Conservation (phyloP, 371 early-diverging fungal genomes). For the Rhizopus microsporus region DNA sequence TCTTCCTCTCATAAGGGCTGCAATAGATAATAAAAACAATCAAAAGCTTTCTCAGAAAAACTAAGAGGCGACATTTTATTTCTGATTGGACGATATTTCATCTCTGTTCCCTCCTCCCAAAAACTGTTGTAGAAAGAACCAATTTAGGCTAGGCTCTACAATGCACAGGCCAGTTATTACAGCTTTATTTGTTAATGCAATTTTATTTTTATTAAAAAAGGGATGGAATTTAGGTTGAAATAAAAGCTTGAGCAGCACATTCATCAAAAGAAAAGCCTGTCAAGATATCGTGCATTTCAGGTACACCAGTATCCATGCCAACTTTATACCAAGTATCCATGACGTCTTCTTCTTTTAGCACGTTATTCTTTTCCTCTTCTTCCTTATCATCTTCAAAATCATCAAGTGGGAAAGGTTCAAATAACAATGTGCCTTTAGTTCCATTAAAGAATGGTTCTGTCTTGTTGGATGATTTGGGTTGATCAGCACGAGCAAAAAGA, state of each 20-base stretch:
- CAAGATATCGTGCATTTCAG: constrained; percentile 22
- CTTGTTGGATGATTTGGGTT: constrained; percentile 1
- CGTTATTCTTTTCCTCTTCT: background rate
- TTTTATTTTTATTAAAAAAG: constrained; percentile 2
- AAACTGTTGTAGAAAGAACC: no score
- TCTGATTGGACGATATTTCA: no score
- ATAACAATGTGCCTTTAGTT: constrained; percentile 4
- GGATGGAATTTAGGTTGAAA: background rate
- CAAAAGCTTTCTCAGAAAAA: no score
- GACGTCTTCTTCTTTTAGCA: constrained; percentile 2
- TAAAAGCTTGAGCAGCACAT: background rate
- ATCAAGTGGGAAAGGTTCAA: constrained; percentile 19
- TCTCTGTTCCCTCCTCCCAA: no score
- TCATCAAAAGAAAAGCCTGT: constrained; percentile 29
- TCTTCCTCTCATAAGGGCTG: no score
- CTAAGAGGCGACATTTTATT: no score
- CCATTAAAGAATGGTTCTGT: constrained; percentile 3
- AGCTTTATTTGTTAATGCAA: background rate
- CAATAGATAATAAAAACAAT: no score
- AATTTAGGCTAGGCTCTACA: no score
- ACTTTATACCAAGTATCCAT: constrained; percentile 36
- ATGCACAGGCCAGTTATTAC: no score
- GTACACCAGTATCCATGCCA: constrained; percentile 42
- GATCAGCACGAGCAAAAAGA: constrained; percentile 19
- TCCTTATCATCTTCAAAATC: constrained; percentile 6